These are phyloP conservation scores for Tausonia pullulans DNA, from an alignment of 1,284 basidiomycete genomes.

Conservation along the genomic window DNA sequence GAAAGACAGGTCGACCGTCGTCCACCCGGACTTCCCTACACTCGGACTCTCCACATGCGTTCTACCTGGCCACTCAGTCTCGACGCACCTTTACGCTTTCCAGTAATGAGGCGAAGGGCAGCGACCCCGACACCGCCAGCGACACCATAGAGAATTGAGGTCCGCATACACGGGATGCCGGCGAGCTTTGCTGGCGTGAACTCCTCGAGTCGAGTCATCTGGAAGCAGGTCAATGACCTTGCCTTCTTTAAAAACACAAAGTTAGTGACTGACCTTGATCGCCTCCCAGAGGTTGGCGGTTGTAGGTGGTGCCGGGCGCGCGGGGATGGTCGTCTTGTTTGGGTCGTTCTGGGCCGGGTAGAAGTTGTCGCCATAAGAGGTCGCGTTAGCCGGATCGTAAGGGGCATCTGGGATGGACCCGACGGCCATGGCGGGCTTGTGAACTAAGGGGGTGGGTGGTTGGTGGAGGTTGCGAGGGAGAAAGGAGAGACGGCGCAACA, in stretches of 20 bases:
- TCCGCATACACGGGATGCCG: conserved; percentile 7
- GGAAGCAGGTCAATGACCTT: too few relatives aligned
- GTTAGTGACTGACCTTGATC: conserved; percentile 1
- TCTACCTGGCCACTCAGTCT: too few relatives aligned
- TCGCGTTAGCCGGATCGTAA: conserved; percentile 5
- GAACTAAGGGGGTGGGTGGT: not conserved
- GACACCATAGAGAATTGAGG: conserved; percentile 5
- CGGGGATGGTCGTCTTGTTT: conserved; percentile 4
- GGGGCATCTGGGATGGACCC: not conserved
- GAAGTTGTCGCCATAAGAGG: conserved; percentile 6
- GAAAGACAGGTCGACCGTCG: not conserved
- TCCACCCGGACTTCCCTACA: not conserved
- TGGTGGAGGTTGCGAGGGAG: not conserved
- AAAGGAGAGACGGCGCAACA: not conserved
- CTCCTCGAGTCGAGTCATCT: conserved; percentile 9
- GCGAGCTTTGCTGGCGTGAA: conserved; percentile 3
- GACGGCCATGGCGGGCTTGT: not conserved
- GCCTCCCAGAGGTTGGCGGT: conserved; percentile 6
- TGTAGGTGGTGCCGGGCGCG: not conserved
- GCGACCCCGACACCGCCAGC: conserved; percentile 4
- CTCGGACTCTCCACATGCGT: not conserved
- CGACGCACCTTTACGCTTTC: not conserved
- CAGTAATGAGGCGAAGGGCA: not conserved
- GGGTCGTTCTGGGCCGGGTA: conserved; percentile 10
- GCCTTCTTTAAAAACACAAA: too few relatives aligned